These are phyloP conservation scores for Metschnikowia lachancei DNA, from an alignment of 805 yeast species.

Conservation along the genomic window DNA sequence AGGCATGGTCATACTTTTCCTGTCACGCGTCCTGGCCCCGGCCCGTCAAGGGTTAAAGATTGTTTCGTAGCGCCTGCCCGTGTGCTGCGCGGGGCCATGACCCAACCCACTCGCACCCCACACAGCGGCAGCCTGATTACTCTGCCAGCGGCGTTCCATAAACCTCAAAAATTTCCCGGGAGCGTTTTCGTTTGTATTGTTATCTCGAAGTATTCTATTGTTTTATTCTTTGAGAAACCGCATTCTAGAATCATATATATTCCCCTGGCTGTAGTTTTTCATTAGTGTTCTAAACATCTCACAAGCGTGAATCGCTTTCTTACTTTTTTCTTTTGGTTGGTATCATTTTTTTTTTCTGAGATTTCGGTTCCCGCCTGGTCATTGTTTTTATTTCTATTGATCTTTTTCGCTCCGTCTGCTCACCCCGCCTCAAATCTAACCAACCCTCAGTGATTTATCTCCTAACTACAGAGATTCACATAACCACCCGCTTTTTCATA, in stretches of 20 bases:
- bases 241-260: too few relatives aligned
- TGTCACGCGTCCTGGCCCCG: slow-evolving; percentile 4
- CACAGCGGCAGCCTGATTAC: background rate
- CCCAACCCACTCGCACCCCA: slow-evolving; percentile 3
- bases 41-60: slow-evolving; percentile 1
- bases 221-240: too few relatives aligned
- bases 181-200: too few relatives aligned
- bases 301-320: too few relatives aligned
- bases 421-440: slow-evolving; percentile 1
- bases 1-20: background rate
- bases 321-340: too few relatives aligned
- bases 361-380: background rate
- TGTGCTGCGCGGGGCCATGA: background rate
- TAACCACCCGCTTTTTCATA: background rate
- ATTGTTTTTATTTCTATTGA: too few relatives aligned
- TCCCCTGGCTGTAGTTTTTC: too few relatives aligned
- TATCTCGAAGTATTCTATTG: too few relatives aligned
- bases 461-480: background rate
- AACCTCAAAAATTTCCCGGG: too few relatives aligned
- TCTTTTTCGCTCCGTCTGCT: slow-evolving; percentile 1
- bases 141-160: too few relatives aligned
- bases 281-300: too few relatives aligned
- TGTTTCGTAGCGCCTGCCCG: background rate
- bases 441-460: background rate
- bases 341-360: background rate